phyloP scores from a whole-genome alignment of 495 filamentous ascomycete species.

The Penicillium soppii region DNA sequence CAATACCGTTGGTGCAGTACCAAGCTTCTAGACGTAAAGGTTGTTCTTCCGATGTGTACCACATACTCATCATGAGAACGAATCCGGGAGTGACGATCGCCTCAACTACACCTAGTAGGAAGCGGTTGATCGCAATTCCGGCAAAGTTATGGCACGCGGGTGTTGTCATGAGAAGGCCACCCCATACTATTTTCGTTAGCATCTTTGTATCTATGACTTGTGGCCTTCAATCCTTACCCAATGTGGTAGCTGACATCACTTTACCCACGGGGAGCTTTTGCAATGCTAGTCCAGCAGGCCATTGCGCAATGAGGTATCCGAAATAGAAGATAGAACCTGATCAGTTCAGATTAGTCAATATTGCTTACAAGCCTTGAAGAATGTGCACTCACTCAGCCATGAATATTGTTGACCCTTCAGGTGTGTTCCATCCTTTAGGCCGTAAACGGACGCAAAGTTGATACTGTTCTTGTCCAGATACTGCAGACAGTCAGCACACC shows the following conservation, averaged over 20 bases:
- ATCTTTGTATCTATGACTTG: too few species aligned
- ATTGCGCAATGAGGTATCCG: slow-evolving; percentile 52
- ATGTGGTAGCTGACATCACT: slow-evolving; percentile 41
- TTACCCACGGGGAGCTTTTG: slow-evolving; percentile 56
- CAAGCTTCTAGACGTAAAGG: slow-evolving; percentile 53
- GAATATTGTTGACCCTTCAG: slow-evolving; percentile 56
- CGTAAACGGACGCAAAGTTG: slow-evolving; percentile 61
- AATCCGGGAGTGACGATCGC: slow-evolving; percentile 57
- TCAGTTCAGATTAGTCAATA: neutral
- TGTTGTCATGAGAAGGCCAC: slow-evolving; percentile 39
- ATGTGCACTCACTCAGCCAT: slow-evolving; percentile 43
- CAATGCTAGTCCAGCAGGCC: slow-evolving; percentile 49
- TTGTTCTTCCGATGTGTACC: slow-evolving; percentile 55
- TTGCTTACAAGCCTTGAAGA: too few species aligned
- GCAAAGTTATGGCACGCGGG: slow-evolving; percentile 42
- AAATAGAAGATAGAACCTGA: slow-evolving; percentile 56
- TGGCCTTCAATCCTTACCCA: slow-evolving; percentile 20
- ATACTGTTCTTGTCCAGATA: slow-evolving; percentile 62
- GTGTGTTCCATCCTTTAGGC: slow-evolving; percentile 50
- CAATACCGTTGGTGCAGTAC: slow-evolving; percentile 57
- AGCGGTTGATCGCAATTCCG: slow-evolving; percentile 43
- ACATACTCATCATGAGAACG: slow-evolving; percentile 57
- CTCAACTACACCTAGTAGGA: slow-evolving; percentile 55
- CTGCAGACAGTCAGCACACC: slow-evolving; percentile 28
- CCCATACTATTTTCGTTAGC: slow-evolving; percentile 32